Conservation (phyloP, 2,329 filamentous ascomycete species). For the Colletotrichum tamarilloi region DNA sequence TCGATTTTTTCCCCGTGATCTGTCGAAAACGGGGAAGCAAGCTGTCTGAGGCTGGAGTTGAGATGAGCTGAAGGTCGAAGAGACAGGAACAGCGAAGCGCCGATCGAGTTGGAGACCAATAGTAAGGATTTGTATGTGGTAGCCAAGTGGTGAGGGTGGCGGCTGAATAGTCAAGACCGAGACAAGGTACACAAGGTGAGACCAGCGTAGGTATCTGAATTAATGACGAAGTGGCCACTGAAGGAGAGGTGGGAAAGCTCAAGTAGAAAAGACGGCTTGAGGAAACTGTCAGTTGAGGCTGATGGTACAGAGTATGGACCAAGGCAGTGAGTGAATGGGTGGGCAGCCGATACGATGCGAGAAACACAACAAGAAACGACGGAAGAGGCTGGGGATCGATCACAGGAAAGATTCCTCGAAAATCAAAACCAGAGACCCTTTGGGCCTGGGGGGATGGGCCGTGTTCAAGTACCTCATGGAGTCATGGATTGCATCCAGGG, state of each 20-base stretch:
- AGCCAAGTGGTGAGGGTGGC: slow-evolving; percentile 16
- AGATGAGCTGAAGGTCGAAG: slow-evolving; percentile 7
- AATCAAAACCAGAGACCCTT: not conserved
- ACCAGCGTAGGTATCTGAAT: slow-evolving; percentile 20
- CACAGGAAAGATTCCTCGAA: slow-evolving; percentile 18
- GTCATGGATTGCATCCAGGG: slow-evolving; percentile 10
- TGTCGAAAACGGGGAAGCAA: not conserved
- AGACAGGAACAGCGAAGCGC: not conserved
- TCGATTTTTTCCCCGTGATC: not conserved
- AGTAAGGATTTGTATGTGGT: slow-evolving; percentile 4
- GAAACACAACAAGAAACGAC: slow-evolving; percentile 28
- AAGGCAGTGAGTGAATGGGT: not conserved
- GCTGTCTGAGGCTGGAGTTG: not conserved
- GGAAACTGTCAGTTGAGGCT: not conserved
- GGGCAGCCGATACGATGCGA: slow-evolving; percentile 21
- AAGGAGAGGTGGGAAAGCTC: not conserved
- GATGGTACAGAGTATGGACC: not conserved
- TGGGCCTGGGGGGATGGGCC: slow-evolving; percentile 6
- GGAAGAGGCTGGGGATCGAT: slow-evolving; percentile 22
- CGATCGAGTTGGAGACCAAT: not conserved
- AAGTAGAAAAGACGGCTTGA: slow-evolving; percentile 18
- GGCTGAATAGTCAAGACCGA: slow-evolving; percentile 19
- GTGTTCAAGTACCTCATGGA: slow-evolving; percentile 30
- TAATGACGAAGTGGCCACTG: slow-evolving; percentile 16
- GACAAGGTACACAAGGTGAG: slow-evolving; percentile 22